These are phyloP conservation scores for Tephrocybe sp. DNA, from an alignment of 768 basidiomycete genomes.

Conservation along the genomic window DNA sequence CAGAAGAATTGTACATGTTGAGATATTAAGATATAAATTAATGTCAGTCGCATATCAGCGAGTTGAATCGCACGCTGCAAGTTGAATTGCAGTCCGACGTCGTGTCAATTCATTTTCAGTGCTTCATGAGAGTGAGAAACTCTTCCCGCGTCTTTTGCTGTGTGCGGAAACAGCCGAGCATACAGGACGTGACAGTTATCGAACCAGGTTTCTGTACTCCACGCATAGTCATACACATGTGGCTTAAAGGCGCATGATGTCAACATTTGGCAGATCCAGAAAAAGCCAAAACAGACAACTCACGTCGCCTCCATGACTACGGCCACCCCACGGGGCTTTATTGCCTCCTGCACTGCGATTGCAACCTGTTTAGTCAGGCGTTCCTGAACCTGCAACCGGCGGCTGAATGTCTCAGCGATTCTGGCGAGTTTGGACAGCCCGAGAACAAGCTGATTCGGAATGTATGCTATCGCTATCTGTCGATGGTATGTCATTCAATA, in stretches of 20 bases:
- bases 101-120: conserved; percentile 14
- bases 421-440: conserved; percentile 96
- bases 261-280: conserved; percentile 9
- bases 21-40: conserved; percentile 21
- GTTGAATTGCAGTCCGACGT: conserved; percentile 19
- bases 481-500: conserved; percentile 21
- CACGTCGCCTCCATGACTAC: conserved; percentile 99
- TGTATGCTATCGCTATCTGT: conserved; percentile 96
- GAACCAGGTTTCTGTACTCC: conserved; percentile 99
- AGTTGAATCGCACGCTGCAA: conserved; percentile 24
- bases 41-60: conserved; percentile 4
- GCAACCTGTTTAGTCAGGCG: conserved; percentile 97
- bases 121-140: conserved; percentile 85
- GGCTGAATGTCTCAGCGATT: conserved; percentile 95
- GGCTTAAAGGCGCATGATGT: conserved; percentile 43
- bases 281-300: conserved; percentile 30
- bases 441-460: conserved; percentile 92
- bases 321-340: conserved; percentile 95
- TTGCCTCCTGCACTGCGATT: conserved; percentile 96
- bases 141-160: conserved; percentile 99
- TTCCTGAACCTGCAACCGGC: conserved; percentile 96
- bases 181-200: conserved; percentile 93
- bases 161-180: conserved; percentile 98
- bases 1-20: no score
- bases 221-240: conserved; percentile 99